phyloP scores from a whole-genome alignment of 2,329 filamentous ascomycete species.

The Colletotrichum simmondsii region DNA sequence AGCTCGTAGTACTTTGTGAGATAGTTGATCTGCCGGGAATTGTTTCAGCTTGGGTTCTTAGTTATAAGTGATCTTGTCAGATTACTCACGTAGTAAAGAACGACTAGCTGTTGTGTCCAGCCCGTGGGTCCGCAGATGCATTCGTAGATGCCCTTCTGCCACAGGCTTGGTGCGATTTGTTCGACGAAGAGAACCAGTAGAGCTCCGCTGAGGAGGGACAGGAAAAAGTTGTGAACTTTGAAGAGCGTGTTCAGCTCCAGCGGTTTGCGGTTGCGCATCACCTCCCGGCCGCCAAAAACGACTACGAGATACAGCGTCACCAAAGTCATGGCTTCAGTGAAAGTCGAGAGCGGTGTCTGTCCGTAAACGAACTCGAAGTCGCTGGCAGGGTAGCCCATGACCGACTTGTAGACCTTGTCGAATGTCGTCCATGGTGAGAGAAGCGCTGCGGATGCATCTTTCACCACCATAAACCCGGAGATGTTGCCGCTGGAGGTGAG shows the following conservation, averaged over 20 bases:
- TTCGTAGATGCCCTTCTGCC: slow-evolving; percentile 79
- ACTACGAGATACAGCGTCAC: slow-evolving; percentile 83
- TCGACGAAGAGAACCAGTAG: slow-evolving; percentile 82
- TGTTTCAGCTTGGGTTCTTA: slow-evolving; percentile 41
- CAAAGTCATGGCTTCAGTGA: slow-evolving; percentile 76
- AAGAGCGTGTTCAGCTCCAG: slow-evolving; percentile 83
- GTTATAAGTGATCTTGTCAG: not conserved
- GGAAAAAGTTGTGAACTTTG: slow-evolving; percentile 89
- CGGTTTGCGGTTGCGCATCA: slow-evolving; percentile 81
- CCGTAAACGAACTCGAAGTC: slow-evolving; percentile 81
- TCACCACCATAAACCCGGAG: slow-evolving; percentile 75
- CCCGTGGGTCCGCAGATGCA: slow-evolving; percentile 79
- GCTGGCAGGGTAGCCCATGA: slow-evolving; percentile 79
- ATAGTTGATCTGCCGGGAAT: slow-evolving; percentile 78
- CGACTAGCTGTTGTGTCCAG: slow-evolving; percentile 85
- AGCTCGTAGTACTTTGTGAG: slow-evolving; percentile 91
- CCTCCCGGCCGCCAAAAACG: slow-evolving; percentile 84
- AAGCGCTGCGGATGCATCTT: slow-evolving; percentile 55
- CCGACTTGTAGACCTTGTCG: slow-evolving; percentile 76
- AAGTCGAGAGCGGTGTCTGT: slow-evolving; percentile 82
- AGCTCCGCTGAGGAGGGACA: slow-evolving; percentile 79
- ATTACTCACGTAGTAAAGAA: slow-evolving; percentile 83
- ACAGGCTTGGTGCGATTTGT: slow-evolving; percentile 81
- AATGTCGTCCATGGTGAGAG: slow-evolving; percentile 80
- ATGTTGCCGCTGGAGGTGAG: slow-evolving; percentile 43